A percentile compares a stretch with the other conserved stretches of the same genome.
These are phyloP conservation scores for Ramalina peruviana DNA, from an alignment of 495 filamentous ascomycete genomes.

Conservation along the genomic window DNA sequence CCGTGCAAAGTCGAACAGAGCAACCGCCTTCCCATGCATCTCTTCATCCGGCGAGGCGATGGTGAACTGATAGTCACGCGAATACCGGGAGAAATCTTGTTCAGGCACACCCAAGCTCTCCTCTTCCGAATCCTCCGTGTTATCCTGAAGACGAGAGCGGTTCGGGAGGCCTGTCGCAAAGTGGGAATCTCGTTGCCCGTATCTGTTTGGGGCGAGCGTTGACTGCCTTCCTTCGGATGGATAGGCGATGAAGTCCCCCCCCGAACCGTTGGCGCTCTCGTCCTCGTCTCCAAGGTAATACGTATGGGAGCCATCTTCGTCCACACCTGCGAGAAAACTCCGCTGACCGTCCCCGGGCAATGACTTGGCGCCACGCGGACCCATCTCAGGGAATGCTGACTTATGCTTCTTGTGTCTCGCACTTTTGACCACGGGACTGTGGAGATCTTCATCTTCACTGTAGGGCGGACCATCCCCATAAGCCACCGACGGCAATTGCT, in stretches of 20 bases:
- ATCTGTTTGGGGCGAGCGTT: slow-evolving; percentile 24
- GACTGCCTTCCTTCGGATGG: slow-evolving; percentile 50
- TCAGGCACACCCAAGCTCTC: slow-evolving; percentile 37
- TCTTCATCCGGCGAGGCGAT: slow-evolving; percentile 93
- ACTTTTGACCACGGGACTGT: slow-evolving; percentile 70
- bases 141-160: slow-evolving; percentile 42
- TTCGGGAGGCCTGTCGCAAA: slow-evolving; percentile 32
- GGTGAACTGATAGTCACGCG: slow-evolving; percentile 83
- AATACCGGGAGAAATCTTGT: slow-evolving; percentile 54
- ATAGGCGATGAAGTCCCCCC: slow-evolving; percentile 71
- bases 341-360: slow-evolving; percentile 37
- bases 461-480: slow-evolving; percentile 91
- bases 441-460: slow-evolving; percentile 91
- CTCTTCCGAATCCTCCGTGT: slow-evolving; percentile 47
- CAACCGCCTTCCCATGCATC: slow-evolving; percentile 94
- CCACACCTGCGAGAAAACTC: slow-evolving; percentile 50
- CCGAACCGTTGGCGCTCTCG: slow-evolving; percentile 54
- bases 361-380: slow-evolving; percentile 24
- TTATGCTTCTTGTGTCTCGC: slow-evolving; percentile 76
- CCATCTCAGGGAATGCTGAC: slow-evolving; percentile 38
- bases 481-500: slow-evolving; percentile 70
- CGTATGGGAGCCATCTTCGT: slow-evolving; percentile 60
- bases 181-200: slow-evolving; percentile 32
- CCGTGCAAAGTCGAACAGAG: slow-evolving; percentile 83
- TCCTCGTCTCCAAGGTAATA: slow-evolving; percentile 60